phyloP scores from a whole-genome alignment of 2,329 filamentous ascomycete genomes.

The Penicillium sp. region DNA sequence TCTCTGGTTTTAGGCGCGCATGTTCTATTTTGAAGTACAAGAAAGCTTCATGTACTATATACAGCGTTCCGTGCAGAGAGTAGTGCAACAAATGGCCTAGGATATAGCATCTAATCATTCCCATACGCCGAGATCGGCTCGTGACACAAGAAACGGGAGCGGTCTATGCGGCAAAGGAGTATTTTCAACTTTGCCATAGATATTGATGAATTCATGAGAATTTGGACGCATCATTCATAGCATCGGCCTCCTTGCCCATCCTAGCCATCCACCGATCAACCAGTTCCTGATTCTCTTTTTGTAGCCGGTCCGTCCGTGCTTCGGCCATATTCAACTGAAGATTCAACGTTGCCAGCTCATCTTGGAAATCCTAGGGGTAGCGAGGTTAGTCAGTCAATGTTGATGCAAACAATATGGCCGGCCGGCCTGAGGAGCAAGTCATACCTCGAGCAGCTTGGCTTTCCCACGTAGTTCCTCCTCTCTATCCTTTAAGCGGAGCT shows the following conservation, averaged over 20 bases:
- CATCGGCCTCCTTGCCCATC: constrained; percentile 84
- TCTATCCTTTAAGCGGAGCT: constrained; percentile 73
- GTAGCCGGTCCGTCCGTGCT: constrained; percentile 72
- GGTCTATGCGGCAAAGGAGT: neutral
- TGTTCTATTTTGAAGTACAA: neutral
- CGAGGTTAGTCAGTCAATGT: constrained; percentile 19
- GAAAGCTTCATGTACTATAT: neutral
- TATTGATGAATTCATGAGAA: constrained; percentile 42
- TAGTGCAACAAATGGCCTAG: neutral
- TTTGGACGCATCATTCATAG: constrained; percentile 71
- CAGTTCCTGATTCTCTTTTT: constrained; percentile 84
- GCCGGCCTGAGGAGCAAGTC: neutral
- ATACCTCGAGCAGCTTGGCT: constrained; percentile 77
- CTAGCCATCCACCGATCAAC: constrained; percentile 89
- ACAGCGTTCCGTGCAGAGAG: neutral
- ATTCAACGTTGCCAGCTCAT: constrained; percentile 87
- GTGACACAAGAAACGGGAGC: neutral
- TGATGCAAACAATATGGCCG: neutral
- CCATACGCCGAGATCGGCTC: neutral
- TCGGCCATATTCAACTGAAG: constrained; percentile 87
- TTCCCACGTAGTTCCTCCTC: constrained; percentile 87
- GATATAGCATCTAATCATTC: neutral
- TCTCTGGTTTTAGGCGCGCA: neutral
- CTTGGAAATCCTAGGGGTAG: constrained; percentile 72
- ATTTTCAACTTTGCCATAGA: neutral